These are phyloP conservation scores for Kuraishia hungarica DNA, from an alignment of 805 yeast species.

Conservation along the genomic window DNA sequence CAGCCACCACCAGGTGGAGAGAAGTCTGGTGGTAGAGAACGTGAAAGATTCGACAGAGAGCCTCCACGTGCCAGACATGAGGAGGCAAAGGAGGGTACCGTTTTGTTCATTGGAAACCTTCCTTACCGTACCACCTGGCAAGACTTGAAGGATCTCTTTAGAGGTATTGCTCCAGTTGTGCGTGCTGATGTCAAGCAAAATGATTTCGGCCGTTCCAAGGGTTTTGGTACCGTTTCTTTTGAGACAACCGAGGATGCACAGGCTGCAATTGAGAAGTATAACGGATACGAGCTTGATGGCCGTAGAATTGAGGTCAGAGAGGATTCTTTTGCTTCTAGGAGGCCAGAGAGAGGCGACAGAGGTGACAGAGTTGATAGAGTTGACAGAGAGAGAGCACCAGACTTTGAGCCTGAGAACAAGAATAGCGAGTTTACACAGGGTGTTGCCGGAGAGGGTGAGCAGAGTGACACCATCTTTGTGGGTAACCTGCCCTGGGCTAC, in stretches of 20 bases:
- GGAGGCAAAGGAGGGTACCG: slow-evolving; percentile 26
- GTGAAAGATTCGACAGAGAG: slow-evolving; percentile 20
- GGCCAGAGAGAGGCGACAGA: slow-evolving; percentile 4
- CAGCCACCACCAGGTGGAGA: slow-evolving; percentile 74
- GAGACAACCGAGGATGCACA: slow-evolving; percentile 58
- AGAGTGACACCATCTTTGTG: slow-evolving; percentile 56
- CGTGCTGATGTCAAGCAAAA: slow-evolving; percentile 74
- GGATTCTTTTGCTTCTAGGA: slow-evolving; percentile 34
- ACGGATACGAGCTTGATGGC: slow-evolving; percentile 68
- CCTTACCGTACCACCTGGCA: slow-evolving; percentile 83
- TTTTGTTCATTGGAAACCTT: slow-evolving; percentile 71
- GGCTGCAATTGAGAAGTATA: slow-evolving; percentile 59
- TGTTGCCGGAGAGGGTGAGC: slow-evolving; percentile 53
- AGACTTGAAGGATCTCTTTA: slow-evolving; percentile 76
- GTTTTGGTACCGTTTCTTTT: slow-evolving; percentile 77
- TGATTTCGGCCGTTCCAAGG: slow-evolving; percentile 69
- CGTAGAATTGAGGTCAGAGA: slow-evolving; percentile 73
- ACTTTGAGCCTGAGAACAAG: slow-evolving; percentile 14
- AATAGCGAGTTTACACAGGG: slow-evolving; percentile 58
- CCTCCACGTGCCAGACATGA: slow-evolving; percentile 8
- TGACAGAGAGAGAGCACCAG: slow-evolving; percentile 5
- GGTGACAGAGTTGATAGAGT: too few relatives aligned
- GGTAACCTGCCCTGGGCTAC: slow-evolving; percentile 85
- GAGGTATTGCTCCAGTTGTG: slow-evolving; percentile 65
- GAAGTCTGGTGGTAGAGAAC: slow-evolving; percentile 14